Percentiles rank a stretch among this genome's conserved stretches.
These are phyloP conservation scores for Madurella fahalii DNA, from an alignment of 2,329 filamentous ascomycete species.

Conservation along the genomic window DNA sequence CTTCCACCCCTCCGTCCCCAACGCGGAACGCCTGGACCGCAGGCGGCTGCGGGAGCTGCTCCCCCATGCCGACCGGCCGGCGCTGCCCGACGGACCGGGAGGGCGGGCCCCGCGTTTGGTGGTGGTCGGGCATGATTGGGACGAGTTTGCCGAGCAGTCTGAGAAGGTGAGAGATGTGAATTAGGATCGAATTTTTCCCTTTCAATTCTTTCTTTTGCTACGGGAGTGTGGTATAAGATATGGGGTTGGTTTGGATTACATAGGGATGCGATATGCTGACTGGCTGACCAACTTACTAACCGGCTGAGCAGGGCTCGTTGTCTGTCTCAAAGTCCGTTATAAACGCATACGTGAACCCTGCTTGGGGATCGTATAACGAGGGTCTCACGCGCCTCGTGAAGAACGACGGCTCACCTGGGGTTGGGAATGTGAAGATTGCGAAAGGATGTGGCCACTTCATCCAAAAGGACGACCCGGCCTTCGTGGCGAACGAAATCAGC, in stretches of 20 bases:
- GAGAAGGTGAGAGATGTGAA: conserved; percentile 17
- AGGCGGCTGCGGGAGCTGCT: conserved; percentile 40
- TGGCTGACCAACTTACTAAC: no score
- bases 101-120: conserved; percentile 40
- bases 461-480: conserved; percentile 48
- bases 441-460: conserved; percentile 51
- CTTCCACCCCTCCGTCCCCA: conserved; percentile 49
- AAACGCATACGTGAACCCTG: conserved; percentile 49
- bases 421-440: conserved; percentile 35
- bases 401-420: conserved; percentile 26
- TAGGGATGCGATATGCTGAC: no score
- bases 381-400: conserved; percentile 44
- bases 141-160: conserved; percentile 47
- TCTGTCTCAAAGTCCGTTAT: conserved; percentile 36
- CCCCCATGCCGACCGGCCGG: conserved; percentile 40
- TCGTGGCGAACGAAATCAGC: conserved; percentile 34
- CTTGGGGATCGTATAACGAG: conserved; percentile 52
- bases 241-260: no score
- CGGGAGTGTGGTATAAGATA: no score
- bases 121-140: conserved; percentile 52
- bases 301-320: conserved; percentile 26
- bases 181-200: background rate
- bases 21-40: conserved; percentile 47
- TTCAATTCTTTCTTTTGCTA: no score
- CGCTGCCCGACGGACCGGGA: conserved; percentile 33